A percentile compares a stretch with the other conserved stretches of the same genome.
Evolutionary conservation across 306 rosid genomes (phyloP).

Genomic region (Crotalaria pallida): DNA sequence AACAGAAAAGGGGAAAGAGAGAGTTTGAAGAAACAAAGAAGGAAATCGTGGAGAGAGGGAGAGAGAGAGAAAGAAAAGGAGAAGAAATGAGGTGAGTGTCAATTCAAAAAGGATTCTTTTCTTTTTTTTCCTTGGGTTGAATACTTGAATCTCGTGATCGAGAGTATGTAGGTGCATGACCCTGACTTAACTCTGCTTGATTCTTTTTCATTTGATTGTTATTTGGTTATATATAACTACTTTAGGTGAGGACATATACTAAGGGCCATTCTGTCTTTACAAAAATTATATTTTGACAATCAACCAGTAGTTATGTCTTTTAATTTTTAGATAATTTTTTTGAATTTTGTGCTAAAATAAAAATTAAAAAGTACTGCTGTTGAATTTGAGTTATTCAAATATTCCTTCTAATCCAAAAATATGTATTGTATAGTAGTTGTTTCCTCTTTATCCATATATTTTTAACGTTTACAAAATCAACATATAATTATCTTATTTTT

Average conservation of each 20-base stretch:
- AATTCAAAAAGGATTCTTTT: neutral
- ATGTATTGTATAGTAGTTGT: too few relatives aligned
- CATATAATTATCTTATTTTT: too few relatives aligned
- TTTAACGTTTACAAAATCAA: too few relatives aligned
- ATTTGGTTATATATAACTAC: neutral
- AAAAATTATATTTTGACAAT: too few relatives aligned
- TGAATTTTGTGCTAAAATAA: too few relatives aligned
- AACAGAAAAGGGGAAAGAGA: neutral
- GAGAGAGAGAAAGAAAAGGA: neutral
- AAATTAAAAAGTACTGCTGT: too few relatives aligned
- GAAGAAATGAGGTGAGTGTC: neutral
- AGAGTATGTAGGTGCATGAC: neutral
- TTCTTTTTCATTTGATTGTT: neutral
- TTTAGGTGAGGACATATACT: too few relatives aligned
- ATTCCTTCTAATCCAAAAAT: too few relatives aligned
- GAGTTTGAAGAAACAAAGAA: neutral
- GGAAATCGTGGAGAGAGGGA: neutral
- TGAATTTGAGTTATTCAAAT: too few relatives aligned
- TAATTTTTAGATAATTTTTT: too few relatives aligned
- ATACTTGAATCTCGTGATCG: conserved; percentile 27
- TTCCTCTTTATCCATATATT: too few relatives aligned
- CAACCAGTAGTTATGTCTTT: too few relatives aligned
- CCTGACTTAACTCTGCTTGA: neutral
- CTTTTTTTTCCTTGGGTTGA: neutral
- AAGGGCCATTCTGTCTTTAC: neutral